Percentiles rank a stretch among this genome's conserved stretches.
These are phyloP conservation scores for Lipomyces japonicus DNA, from an alignment of 805 yeast species.

Conservation along the genomic window DNA sequence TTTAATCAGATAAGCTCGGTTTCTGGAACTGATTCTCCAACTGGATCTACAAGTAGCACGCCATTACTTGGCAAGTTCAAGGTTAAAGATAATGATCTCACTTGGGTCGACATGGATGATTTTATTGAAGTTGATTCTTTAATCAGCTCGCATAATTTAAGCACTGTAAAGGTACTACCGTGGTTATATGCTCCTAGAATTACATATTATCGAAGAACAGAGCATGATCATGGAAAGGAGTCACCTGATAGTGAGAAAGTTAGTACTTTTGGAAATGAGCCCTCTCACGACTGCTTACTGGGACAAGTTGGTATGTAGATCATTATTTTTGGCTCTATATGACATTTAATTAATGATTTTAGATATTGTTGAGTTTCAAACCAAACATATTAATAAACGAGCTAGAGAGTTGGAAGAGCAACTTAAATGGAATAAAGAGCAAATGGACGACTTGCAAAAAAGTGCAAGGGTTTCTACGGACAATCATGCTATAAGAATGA, in stretches of 20 bases:
- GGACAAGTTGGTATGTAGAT: constrained; percentile 26
- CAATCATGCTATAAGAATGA: constrained; percentile 5
- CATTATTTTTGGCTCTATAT: background rate
- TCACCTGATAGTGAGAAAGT: constrained; percentile 29
- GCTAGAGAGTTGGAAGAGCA: constrained; percentile 42
- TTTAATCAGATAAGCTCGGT: constrained; percentile 21
- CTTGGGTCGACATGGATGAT: constrained; percentile 76
- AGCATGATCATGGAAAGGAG: constrained; percentile 38
- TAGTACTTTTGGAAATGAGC: constrained; percentile 48
- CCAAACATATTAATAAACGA: constrained; percentile 43
- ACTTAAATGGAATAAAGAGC: constrained; percentile 32
- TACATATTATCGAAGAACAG: constrained; percentile 62
- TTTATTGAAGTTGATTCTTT: constrained; percentile 57
- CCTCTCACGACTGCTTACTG: constrained; percentile 61
- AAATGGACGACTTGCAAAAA: constrained; percentile 9
- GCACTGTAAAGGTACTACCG: constrained; percentile 53
- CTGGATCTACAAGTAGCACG: constrained; percentile 26
- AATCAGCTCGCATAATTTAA: constrained; percentile 28
- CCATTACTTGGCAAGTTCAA: constrained; percentile 33
- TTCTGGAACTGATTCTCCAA: constrained; percentile 17
- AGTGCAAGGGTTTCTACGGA: constrained; percentile 15
- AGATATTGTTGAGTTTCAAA: constrained; percentile 56
- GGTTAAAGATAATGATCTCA: constrained; percentile 37
- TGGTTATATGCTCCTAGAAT: constrained; percentile 66
- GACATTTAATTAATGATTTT: background rate